phyloP scores from a whole-genome alignment of 495 filamentous ascomycete genomes.

The Glutinoglossum americanum region DNA sequence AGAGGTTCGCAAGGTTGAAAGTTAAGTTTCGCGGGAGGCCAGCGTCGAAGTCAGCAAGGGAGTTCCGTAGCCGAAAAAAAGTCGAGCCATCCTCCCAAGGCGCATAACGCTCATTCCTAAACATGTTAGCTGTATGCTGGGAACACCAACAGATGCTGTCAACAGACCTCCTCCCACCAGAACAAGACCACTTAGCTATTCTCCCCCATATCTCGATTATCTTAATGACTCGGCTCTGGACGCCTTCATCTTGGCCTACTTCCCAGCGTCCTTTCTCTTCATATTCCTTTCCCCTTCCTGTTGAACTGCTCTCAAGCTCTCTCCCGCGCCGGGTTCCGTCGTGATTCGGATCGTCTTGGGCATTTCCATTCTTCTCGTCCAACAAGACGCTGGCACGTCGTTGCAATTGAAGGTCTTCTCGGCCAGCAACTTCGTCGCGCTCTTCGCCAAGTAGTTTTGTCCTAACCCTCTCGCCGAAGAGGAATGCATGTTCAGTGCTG shows the following conservation, averaged over 20 bases:
- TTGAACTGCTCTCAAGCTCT: conserved; percentile 8
- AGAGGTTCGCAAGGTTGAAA: conserved; percentile 54
- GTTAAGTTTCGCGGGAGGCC: conserved; percentile 46
- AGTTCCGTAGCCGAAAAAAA: conserved; percentile 32
- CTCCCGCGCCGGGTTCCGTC: not conserved
- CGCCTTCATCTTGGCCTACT: conserved; percentile 39
- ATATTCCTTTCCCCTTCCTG: conserved; percentile 8
- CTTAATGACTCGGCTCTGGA: conserved; percentile 55
- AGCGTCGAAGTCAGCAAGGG: conserved; percentile 43
- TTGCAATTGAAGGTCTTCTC: conserved; percentile 10
- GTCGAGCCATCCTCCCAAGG: conserved; percentile 15
- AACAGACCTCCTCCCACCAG: conserved; percentile 38
- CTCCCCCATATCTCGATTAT: conserved; percentile 61
- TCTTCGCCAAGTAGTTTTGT: conserved; percentile 16
- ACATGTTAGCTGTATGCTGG: conserved; percentile 3
- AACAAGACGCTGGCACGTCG: conserved; percentile 1
- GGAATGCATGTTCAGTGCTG: conserved; percentile 42
- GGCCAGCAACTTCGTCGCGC: conserved; percentile 5
- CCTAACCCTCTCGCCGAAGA: conserved; percentile 42
- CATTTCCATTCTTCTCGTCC: conserved; percentile 5
- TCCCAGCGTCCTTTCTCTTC: conserved; percentile 31
- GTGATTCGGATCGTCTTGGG: conserved; percentile 3
- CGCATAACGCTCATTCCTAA: conserved; percentile 17
- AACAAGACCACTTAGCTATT: conserved; percentile 54
- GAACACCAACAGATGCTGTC: not conserved